Evolutionary conservation across 1,139 yeast genomes (phyloP).

Genomic region (Geotrichum fermentans): DNA sequence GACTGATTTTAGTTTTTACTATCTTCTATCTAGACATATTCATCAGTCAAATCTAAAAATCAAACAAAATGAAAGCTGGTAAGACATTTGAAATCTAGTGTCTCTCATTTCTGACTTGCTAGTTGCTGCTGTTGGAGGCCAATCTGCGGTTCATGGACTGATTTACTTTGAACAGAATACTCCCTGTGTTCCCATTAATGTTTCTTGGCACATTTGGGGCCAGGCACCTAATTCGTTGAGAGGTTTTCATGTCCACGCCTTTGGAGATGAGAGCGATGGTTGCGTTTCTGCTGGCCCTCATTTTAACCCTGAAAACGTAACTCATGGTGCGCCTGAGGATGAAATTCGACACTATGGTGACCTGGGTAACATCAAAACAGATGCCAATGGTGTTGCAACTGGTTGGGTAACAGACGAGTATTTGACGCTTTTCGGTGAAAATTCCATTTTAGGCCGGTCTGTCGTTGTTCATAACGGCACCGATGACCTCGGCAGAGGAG

Average conservation of each 20-base stretch:
- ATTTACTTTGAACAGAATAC: slow-evolving; percentile 78
- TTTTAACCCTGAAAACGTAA: slow-evolving; percentile 86
- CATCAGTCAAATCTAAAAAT: too few species aligned
- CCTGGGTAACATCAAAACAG: slow-evolving; percentile 87
- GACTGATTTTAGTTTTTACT: too few species aligned
- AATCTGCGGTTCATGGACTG: slow-evolving; percentile 76
- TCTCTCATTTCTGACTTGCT: slow-evolving; percentile 15
- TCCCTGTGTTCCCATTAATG: slow-evolving; percentile 75
- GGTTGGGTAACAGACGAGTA: slow-evolving; percentile 75
- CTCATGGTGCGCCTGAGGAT: slow-evolving; percentile 92
- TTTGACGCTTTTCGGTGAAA: slow-evolving; percentile 74
- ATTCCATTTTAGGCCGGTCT: slow-evolving; percentile 89
- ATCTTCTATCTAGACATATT: too few species aligned
- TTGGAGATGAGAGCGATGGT: slow-evolving; percentile 98
- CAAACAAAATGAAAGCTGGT: slow-evolving; percentile 13
- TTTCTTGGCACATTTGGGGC: slow-evolving; percentile 82
- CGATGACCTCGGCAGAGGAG: slow-evolving; percentile 96
- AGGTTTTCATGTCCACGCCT: slow-evolving; percentile 96
- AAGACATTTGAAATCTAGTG: not conserved
- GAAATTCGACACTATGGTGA: slow-evolving; percentile 93
- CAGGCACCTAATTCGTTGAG: slow-evolving; percentile 80
- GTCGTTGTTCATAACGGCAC: slow-evolving; percentile 92
- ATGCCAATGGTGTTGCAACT: slow-evolving; percentile 79
- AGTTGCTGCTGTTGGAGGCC: slow-evolving; percentile 96
- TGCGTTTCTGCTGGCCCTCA: slow-evolving; percentile 98